Evolutionary conservation across 1,284 basidiomycete genomes (phyloP).

Genomic region (Cutaneotrichosporon mucoides): DNA sequence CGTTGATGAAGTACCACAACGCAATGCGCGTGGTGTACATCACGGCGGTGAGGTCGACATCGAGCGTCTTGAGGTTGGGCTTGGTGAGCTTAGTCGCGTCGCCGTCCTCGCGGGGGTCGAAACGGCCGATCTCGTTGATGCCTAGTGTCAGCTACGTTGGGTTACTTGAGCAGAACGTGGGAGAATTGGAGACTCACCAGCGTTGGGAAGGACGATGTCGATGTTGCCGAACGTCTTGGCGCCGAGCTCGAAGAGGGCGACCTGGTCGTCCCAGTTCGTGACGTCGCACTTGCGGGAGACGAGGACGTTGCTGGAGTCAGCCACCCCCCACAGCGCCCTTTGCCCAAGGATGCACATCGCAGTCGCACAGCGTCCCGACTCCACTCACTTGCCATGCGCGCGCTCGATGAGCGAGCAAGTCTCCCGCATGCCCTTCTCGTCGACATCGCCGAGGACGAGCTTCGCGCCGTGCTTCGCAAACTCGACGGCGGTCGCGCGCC

Average conservation of each 20-base stretch:
- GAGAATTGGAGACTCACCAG: background rate
- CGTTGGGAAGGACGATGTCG: slow-evolving; percentile 23
- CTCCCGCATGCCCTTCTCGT: slow-evolving; percentile 10
- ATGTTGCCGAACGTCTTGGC: slow-evolving; percentile 12
- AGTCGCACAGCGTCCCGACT: too few species aligned
- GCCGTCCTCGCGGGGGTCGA: slow-evolving; percentile 14
- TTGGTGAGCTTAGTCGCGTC: slow-evolving; percentile 8
- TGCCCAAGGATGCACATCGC: too few species aligned
- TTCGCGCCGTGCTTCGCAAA: slow-evolving; percentile 16
- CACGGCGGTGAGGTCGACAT: slow-evolving; percentile 19
- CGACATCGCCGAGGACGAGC: slow-evolving; percentile 20
- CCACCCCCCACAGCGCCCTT: background rate
- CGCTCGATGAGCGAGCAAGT: slow-evolving; percentile 7
- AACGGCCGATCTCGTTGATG: slow-evolving; percentile 14
- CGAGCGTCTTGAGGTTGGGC: slow-evolving; percentile 19
- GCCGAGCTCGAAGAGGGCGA: slow-evolving; percentile 15
- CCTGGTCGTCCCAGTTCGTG: slow-evolving; percentile 20
- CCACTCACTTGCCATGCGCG: slow-evolving; percentile 25
- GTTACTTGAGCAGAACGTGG: too few species aligned
- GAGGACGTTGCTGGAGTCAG: background rate
- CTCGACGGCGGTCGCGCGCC: slow-evolving; percentile 16
- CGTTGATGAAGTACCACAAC: slow-evolving; percentile 15
- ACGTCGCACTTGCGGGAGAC: slow-evolving; percentile 25
- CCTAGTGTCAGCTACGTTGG: background rate
- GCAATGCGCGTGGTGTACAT: slow-evolving; percentile 20